Percentiles rank a stretch among this genome's conserved stretches.
These are phyloP conservation scores for Darksidea phi DNA, from an alignment of 495 filamentous ascomycete genomes.

Conservation along the genomic window DNA sequence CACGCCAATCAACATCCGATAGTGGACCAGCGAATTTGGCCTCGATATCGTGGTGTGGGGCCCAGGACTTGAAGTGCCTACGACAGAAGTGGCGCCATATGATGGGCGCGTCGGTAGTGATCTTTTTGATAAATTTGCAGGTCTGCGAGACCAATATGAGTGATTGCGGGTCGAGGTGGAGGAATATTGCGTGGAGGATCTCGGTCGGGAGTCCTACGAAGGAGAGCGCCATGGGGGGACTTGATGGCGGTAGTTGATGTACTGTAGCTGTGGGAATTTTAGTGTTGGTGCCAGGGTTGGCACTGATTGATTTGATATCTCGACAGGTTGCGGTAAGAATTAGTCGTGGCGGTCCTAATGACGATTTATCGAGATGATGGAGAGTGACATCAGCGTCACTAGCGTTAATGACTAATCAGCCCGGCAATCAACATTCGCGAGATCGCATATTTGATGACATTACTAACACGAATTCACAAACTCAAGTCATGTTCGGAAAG, in stretches of 20 bases:
- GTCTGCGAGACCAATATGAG: slow-evolving; percentile 55
- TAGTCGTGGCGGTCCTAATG: no score
- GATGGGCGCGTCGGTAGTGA: slow-evolving; percentile 65
- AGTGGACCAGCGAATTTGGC: slow-evolving; percentile 54
- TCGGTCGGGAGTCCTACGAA: slow-evolving; percentile 44
- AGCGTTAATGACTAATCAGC: no score
- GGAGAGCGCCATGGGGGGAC: slow-evolving; percentile 24
- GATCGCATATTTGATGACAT: no score
- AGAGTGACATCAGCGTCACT: no score
- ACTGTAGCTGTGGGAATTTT: no score
- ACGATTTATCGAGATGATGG: no score
- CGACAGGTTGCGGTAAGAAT: no score
- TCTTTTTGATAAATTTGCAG: slow-evolving; percentile 61
- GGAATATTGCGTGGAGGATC: slow-evolving; percentile 44
- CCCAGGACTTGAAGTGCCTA: slow-evolving; percentile 69
- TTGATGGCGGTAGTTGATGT: background rate
- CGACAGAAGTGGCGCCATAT: slow-evolving; percentile 79
- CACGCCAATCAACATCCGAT: slow-evolving; percentile 72
- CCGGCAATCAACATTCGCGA: no score
- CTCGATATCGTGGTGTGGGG: slow-evolving; percentile 60
- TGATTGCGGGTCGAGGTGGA: slow-evolving; percentile 37
- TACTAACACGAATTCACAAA: no score
- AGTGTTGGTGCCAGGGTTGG: no score
- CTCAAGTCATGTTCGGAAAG: no score
- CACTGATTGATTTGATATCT: no score